Conservation (phyloP, 2,329 filamentous ascomycete species). For the Sporothrix curviconia region DNA sequence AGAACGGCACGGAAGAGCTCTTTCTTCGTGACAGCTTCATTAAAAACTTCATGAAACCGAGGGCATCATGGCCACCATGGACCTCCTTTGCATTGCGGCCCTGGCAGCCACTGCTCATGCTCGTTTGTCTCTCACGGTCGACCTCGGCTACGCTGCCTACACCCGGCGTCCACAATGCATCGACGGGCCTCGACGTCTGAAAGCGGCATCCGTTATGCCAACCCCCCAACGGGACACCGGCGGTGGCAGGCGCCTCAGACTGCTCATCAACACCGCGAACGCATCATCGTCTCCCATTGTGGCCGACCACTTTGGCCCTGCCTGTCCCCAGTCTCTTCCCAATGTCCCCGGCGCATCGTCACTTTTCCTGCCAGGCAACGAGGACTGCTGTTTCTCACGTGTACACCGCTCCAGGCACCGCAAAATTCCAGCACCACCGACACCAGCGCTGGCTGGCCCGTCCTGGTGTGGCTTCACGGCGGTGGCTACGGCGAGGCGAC, state of each 20-base stretch:
- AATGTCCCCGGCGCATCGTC: background rate
- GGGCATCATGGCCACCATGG: background rate
- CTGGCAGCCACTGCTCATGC: background rate
- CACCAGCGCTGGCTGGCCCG: constrained; percentile 27
- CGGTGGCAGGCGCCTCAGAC: constrained; percentile 8
- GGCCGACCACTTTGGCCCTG: constrained; percentile 16
- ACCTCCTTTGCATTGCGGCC: background rate
- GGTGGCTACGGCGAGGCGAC: constrained; percentile 24
- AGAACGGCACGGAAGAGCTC: no score
- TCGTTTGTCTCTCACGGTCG: background rate
- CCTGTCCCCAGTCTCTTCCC: constrained; percentile 17
- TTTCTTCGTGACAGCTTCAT: no score
- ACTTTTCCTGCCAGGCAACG: constrained; percentile 17
- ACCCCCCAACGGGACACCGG: background rate
- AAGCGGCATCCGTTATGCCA: constrained; percentile 11
- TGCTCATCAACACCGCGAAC: background rate
- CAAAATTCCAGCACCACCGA: no score
- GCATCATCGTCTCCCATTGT: constrained; percentile 5
- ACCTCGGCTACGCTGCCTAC: constrained; percentile 20
- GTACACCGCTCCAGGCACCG: no score
- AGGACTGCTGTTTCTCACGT: constrained; percentile 41
- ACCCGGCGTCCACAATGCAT: constrained; percentile 16
- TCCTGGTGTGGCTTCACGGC: constrained; percentile 45
- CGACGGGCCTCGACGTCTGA: background rate
- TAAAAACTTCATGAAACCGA: background rate